phyloP scores from a whole-genome alignment of 2,329 filamentous ascomycete genomes.

The Fusarium scirpi region DNA sequence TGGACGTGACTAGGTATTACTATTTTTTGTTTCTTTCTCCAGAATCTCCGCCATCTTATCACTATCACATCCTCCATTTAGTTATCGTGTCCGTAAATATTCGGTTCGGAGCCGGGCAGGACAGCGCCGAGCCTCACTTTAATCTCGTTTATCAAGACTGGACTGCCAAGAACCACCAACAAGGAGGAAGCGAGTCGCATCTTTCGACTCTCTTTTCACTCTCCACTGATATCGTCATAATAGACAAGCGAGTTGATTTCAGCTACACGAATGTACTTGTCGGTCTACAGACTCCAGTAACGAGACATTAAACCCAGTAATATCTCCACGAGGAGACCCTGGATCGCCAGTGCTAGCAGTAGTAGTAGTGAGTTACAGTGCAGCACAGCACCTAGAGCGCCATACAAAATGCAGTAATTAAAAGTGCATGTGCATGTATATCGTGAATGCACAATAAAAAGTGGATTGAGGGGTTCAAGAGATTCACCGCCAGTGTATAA shows the following conservation, averaged over 20 bases:
- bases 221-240: slow-evolving; percentile 32
- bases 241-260: neutral
- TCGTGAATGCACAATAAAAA: slow-evolving; percentile 18
- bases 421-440: neutral
- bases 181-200: slow-evolving; percentile 17
- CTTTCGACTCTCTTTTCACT: slow-evolving; percentile 10
- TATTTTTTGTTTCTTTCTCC: slow-evolving; percentile 2
- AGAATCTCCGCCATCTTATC: neutral
- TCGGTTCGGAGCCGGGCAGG: slow-evolving; percentile 30
- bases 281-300: neutral
- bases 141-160: slow-evolving; percentile 33
- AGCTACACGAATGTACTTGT: slow-evolving; percentile 10
- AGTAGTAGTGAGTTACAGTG: neutral
- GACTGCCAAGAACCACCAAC: slow-evolving; percentile 15
- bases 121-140: slow-evolving; percentile 10
- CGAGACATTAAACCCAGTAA: neutral
- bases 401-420: neutral
- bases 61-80: neutral
- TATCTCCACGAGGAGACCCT: slow-evolving; percentile 34
- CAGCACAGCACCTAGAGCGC: neutral
- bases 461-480: slow-evolving; percentile 34
- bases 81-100: slow-evolving; percentile 26
- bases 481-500: slow-evolving; percentile 30
- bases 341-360: slow-evolving; percentile 27
- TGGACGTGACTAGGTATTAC: neutral